Conservation (phyloP, 2,329 filamentous ascomycete species). For the Bimuria novae-zelandiae region DNA sequence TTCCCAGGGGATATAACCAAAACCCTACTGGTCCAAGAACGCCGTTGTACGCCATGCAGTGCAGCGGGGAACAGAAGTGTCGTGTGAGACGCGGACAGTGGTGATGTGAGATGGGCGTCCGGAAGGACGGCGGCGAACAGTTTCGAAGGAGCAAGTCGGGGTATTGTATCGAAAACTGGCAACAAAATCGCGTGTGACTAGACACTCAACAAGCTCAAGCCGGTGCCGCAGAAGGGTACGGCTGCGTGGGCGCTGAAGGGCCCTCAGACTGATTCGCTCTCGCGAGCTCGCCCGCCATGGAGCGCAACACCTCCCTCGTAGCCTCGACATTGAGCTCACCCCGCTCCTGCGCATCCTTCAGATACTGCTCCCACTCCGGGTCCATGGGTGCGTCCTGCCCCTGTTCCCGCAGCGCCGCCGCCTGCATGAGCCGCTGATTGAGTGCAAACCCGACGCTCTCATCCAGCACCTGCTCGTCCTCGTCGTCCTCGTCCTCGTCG, state of each 20-base stretch:
- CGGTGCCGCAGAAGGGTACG: constrained; percentile 25
- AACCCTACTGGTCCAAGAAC: not conserved
- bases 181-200: too few relatives aligned
- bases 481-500: constrained; percentile 50
- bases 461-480: constrained; percentile 53
- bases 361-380: constrained; percentile 75
- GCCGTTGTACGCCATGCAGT: constrained; percentile 7
- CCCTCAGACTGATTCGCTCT: constrained; percentile 24
- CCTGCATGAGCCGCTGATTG: constrained; percentile 68
- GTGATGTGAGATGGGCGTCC: not conserved
- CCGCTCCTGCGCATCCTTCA: constrained; percentile 71
- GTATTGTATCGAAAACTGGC: not conserved
- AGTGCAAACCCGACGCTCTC: constrained; percentile 63
- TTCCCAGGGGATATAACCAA: not conserved
- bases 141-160: too few relatives aligned
- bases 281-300: constrained; percentile 36
- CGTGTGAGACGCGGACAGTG: not conserved
- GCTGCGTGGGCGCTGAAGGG: constrained; percentile 15
- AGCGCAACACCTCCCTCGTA: constrained; percentile 36
- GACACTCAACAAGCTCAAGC: too few relatives aligned
- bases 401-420: constrained; percentile 65
- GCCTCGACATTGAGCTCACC: constrained; percentile 51
- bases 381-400: constrained; percentile 67
- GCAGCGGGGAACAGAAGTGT: not conserved
- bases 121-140: too few relatives aligned